These are phyloP conservation scores for Solanum chaucha DNA, from an alignment of 257 asterid genomes.

Conservation along the genomic window DNA sequence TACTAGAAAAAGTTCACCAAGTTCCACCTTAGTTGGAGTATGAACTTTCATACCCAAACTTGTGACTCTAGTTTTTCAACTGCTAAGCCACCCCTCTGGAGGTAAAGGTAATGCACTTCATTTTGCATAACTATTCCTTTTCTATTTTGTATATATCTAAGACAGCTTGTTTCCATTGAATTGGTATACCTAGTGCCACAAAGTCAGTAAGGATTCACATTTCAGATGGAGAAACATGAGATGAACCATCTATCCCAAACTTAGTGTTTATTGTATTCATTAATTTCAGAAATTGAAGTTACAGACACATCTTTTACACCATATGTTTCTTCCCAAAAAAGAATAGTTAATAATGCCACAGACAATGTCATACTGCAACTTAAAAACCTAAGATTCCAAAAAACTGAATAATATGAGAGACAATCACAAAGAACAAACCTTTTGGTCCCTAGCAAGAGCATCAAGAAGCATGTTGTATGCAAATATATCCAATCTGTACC, in stretches of 20 bases:
- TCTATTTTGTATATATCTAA: not conserved
- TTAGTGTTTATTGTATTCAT: not conserved
- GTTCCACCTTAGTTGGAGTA: too few species aligned
- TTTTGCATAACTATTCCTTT: not conserved
- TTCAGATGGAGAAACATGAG: not conserved
- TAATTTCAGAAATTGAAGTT: not conserved
- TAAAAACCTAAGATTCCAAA: too few species aligned
- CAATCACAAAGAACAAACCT: slow-evolving; percentile 32
- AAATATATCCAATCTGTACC: slow-evolving; percentile 62
- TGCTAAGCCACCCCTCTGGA: not conserved
- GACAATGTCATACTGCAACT: not conserved
- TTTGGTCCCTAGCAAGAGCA: slow-evolving; percentile 68
- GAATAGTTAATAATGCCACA: not conserved
- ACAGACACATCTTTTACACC: not conserved
- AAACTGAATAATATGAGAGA: not conserved
- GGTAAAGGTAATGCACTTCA: not conserved
- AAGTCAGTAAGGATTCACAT: not conserved
- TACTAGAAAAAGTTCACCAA: not conserved
- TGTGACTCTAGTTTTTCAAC: not conserved
- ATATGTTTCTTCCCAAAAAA: not conserved
- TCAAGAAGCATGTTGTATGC: slow-evolving; percentile 82
- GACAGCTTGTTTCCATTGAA: not conserved
- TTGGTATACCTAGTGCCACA: not conserved
- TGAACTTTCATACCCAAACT: not conserved
- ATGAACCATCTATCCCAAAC: not conserved